Base-by-base conservation (phyloP, 495 filamentous ascomycete genomes). In the Hypoxylon crocopeplum region DNA sequence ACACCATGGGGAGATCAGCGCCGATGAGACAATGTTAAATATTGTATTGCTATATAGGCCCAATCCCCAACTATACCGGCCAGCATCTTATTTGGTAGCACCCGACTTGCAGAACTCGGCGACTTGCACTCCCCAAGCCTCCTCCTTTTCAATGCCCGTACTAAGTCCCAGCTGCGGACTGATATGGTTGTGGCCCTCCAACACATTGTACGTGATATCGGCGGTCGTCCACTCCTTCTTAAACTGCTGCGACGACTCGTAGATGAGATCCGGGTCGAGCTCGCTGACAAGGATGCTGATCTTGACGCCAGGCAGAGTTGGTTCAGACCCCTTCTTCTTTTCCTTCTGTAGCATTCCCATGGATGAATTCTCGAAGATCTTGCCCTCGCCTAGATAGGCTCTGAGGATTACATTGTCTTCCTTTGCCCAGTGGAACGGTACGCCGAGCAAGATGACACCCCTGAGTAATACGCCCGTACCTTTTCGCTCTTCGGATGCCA, bases 171-270 rank as follows among this genome's bases (percentile, higher is more conserved):
- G 41, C 16, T 70, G 72, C 4, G 76, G 76, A 50, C 71, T 76
- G 15, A 79, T 73, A 55, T 79, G 76, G 49, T 79, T 79, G 51
- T 79, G 75, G 0, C 75, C 75, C 13, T 69, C 56, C 7, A 78
- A 60, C 32, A 62, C 48, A 24, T 67, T 53, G 13, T 59, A 67
- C 19, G 64, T 65, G 19, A 73, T 53, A 32, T 71, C 72, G 1
- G 45, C 62, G 13, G 40, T 51, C 33, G 37, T 41, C 67, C 72
- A 75, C 53, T 49, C 66, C 44, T 69, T 49, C 48, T 63, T 67
- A 37, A 75, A 77, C 20, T 69, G 41, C 25, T 63, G 47, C 0
- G 66, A 59, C 17, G 74, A 69, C 8, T 66, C 52, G 11, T 48
- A 55, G 36, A 79, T 69, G 42, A 75, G 41, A 8, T 67, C 60